These are phyloP conservation scores for Casuarina glauca DNA, from an alignment of 306 rosid species.

Conservation along the genomic window DNA sequence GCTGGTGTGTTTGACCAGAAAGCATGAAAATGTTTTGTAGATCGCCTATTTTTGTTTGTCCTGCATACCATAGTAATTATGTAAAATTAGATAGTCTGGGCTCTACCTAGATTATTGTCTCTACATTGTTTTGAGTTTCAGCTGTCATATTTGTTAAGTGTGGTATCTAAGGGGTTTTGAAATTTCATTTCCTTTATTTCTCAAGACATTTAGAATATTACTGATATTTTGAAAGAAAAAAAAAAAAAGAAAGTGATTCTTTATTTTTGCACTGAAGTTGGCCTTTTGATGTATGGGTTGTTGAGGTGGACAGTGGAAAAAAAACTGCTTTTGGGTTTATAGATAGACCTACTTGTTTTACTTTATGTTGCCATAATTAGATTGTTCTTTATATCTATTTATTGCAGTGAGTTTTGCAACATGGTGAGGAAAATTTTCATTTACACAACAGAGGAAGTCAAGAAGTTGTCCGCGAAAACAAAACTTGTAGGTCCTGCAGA, in stretches of 20 bases:
- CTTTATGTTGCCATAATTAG: too few species aligned
- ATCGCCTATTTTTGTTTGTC: not conserved
- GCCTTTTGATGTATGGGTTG: not conserved
- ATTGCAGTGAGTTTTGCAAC: slow-evolving; percentile 87
- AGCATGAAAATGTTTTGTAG: not conserved
- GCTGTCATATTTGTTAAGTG: not conserved
- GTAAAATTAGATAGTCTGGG: not conserved
- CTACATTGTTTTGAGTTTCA: not conserved
- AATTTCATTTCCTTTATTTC: not conserved
- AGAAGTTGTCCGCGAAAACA: slow-evolving; percentile 84
- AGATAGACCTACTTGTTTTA: not conserved
- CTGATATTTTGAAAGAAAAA: not conserved
- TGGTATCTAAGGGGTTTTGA: not conserved
- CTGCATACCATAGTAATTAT: not conserved
- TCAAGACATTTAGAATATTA: not conserved
- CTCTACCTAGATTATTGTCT: not conserved
- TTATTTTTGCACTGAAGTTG: not conserved
- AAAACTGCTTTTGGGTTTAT: not conserved
- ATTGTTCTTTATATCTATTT: slow-evolving; percentile 16
- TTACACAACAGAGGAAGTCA: slow-evolving; percentile 87
- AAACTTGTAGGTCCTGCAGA: slow-evolving; percentile 57
- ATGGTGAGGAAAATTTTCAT: slow-evolving; percentile 92
- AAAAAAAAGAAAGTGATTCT: not conserved
- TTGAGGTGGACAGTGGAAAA: not conserved
- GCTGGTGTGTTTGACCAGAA: not conserved